These are phyloP conservation scores for Vigna angularis DNA, from an alignment of 306 rosid species.

Conservation along the genomic window DNA sequence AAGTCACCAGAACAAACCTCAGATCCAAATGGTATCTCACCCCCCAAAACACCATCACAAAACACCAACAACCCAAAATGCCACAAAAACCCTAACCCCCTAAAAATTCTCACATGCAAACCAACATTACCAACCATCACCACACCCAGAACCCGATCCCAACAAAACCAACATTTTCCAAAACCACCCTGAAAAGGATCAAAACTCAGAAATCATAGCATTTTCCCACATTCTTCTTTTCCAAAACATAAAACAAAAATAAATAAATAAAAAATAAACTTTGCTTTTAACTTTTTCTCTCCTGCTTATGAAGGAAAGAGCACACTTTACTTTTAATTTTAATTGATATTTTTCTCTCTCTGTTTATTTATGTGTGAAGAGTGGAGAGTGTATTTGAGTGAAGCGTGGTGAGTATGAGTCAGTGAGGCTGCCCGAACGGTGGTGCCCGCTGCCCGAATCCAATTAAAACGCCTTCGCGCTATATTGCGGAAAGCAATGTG, in stretches of 20 bases:
- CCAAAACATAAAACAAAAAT: neutral
- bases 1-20: constrained; percentile 50
- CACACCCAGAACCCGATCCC: constrained; percentile 55
- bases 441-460: constrained; percentile 67
- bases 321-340: neutral
- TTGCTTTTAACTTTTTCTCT: neutral
- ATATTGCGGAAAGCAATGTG: constrained; percentile 70
- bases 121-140: constrained; percentile 22
- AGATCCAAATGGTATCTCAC: constrained; percentile 64
- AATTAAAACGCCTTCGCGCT: constrained; percentile 69
- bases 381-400: constrained; percentile 41
- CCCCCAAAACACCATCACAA: constrained; percentile 52
- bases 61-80: constrained; percentile 4
- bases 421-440: constrained; percentile 47
- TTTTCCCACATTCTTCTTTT: neutral
- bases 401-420: constrained; percentile 52
- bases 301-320: neutral
- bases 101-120: constrained; percentile 19
- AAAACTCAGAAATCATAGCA: neutral
- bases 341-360: neutral
- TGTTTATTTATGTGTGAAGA: constrained; percentile 24
- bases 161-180: neutral
- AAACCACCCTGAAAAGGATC: constrained; percentile 10
- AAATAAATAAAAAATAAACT: neutral
- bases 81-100: constrained; percentile 47